Conservation (phyloP, 495 filamentous ascomycete genomes). For the Aspergillus sparsus region DNA sequence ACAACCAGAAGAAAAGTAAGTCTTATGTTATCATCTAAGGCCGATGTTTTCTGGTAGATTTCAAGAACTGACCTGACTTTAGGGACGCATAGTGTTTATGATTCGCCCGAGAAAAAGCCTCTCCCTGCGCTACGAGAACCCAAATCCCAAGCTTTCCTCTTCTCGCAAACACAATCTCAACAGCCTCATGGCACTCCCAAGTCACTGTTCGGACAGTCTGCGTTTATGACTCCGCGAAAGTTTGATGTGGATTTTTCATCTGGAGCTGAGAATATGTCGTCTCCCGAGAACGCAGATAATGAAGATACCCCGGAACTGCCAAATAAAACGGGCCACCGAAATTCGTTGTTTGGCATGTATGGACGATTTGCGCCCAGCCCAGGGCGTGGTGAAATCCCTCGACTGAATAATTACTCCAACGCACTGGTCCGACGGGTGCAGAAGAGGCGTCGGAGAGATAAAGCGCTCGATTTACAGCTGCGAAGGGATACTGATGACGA, state of each 20-base stretch:
- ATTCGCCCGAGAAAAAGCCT: conserved; percentile 52
- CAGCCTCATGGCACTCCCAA: conserved; percentile 30
- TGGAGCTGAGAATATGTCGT: conserved; percentile 74
- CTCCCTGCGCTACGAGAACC: conserved; percentile 50
- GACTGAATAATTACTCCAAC: conserved; percentile 54
- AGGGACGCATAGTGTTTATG: conserved; percentile 55
- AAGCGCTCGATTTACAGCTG: conserved; percentile 45
- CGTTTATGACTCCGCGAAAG: conserved; percentile 81
- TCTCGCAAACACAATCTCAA: conserved; percentile 39
- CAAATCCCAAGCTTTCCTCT: conserved; percentile 49
- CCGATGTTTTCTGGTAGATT: background rate
- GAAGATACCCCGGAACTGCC: conserved; percentile 68
- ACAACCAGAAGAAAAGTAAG: conserved; percentile 54
- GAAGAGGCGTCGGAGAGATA: conserved; percentile 53
- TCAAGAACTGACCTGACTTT: conserved; percentile 13
- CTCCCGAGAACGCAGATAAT: conserved; percentile 69
- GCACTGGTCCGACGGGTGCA: conserved; percentile 53
- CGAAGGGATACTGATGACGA: conserved; percentile 42
- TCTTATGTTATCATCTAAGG: conserved; percentile 14
- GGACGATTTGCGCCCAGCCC: conserved; percentile 51
- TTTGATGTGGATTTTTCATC: conserved; percentile 72
- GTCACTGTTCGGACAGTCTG: conserved; percentile 61
- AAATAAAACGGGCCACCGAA: conserved; percentile 46
- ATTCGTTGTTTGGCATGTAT: conserved; percentile 47
- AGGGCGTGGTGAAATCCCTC: conserved; percentile 59